Base-by-base conservation (phyloP, 176 grass and related monocot species). In the Oryza australiensis region DNA sequence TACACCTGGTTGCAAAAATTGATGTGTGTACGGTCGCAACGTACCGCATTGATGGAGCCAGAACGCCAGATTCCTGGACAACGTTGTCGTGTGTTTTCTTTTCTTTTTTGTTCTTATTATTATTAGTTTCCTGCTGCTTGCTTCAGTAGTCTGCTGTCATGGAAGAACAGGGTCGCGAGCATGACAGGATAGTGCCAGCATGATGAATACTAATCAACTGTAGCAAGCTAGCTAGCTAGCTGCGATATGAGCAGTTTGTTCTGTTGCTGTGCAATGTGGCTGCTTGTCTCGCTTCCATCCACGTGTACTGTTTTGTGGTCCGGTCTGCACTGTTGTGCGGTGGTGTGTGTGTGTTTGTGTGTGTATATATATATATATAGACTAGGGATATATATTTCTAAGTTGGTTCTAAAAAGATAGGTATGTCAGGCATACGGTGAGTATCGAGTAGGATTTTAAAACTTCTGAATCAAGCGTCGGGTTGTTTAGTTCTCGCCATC, bases 101-200 rank as follows among this genome's bases (percentile, higher is more conserved):
- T 13, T 24, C 2, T 9, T 55, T 24, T 55, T 22, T 55, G 4
- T 55, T 55, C 6, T 22, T 51, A 7, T 57, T n/a, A 60, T 60
- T 10, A 24, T 22, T 55, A 8, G 2, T 60, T 60, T 60, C 22
- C 22, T 60, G 22, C 22, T 60, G 22, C 55, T 60, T 60, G 7
- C 55, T 10, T 10, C 35, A 28, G 37, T 64, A 30, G 23, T 49
- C 15, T 9, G 76, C 42, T 79, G 46, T 15, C 62, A 48, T 33
- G 62, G 40, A 45, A 33, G 62, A 43, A 13, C 41, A 48, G 76
- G 76, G 62, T 66, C 76, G 62, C 63, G 16, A 13, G 62, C 76
- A 66, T 66, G 62, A 79, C 76, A 48, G 76, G 29, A 18, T 27
- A 59, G 18, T 64, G 60, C 35, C 59, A 77, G 75, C 75, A 22